These are phyloP conservation scores for Actinomortierella ambigua DNA, from an alignment of 371 early-diverging fungal species.

Conservation along the genomic window DNA sequence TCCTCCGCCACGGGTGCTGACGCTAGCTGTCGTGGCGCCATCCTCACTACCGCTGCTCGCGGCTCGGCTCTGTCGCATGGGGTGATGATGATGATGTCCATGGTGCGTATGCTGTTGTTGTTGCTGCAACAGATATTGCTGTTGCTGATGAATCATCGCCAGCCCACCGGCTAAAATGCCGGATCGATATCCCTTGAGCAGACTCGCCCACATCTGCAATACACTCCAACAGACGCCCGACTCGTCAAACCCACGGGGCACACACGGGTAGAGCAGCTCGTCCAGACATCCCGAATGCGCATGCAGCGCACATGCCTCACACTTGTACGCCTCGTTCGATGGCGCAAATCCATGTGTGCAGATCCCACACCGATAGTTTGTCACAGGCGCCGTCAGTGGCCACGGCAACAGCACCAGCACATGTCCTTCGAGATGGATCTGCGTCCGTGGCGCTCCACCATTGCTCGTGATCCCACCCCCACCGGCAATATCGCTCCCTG, in stretches of 20 bases:
- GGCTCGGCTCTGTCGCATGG: not conserved
- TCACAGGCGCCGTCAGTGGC: slow-evolving; percentile 9
- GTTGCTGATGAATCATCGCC: slow-evolving; percentile 25
- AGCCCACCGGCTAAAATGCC: slow-evolving; percentile 52
- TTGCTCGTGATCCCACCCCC: no score
- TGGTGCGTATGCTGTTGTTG: slow-evolving; percentile 6
- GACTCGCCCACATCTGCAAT: slow-evolving; percentile 77
- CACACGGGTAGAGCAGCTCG: slow-evolving; percentile 61
- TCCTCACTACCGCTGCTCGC: slow-evolving; percentile 32
- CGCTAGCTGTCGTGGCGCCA: slow-evolving; percentile 7
- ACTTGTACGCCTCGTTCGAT: slow-evolving; percentile 20
- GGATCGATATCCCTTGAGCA: slow-evolving; percentile 73
- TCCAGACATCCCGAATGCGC: slow-evolving; percentile 63
- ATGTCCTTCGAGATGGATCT: slow-evolving; percentile 18
- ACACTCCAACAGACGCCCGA: slow-evolving; percentile 70
- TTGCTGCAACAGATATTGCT: slow-evolving; percentile 12
- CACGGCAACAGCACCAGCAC: slow-evolving; percentile 10
- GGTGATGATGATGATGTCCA: slow-evolving; percentile 12
- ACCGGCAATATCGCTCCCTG: no score
- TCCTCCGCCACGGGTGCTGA: no score
- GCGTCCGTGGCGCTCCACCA: no score
- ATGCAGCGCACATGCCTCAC: slow-evolving; percentile 58
- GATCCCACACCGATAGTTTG: slow-evolving; percentile 25
- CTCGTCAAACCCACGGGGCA: slow-evolving; percentile 73
- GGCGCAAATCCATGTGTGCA: slow-evolving; percentile 17